Evolutionary conservation across 1,139 yeast genomes (phyloP).

Genomic region (Pichia inconspicua): DNA sequence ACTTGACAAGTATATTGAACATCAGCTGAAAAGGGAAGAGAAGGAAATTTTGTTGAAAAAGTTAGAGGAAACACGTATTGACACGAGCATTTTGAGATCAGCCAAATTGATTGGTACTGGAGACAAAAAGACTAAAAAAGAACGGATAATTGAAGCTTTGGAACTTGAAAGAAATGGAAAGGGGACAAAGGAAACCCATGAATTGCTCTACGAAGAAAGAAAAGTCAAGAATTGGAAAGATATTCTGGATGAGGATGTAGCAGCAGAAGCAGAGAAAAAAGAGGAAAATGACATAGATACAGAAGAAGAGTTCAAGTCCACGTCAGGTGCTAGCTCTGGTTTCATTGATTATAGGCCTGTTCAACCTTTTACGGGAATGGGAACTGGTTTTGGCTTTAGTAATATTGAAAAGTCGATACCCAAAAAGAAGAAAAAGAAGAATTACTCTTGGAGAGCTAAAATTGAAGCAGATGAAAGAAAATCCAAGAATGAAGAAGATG

Average conservation of each 20-base stretch:
- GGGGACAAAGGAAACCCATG: conserved; percentile 55
- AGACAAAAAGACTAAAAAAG: conserved; percentile 55
- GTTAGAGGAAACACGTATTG: conserved; percentile 63
- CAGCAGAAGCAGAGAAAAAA: conserved; percentile 12
- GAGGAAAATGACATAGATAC: conserved; percentile 19
- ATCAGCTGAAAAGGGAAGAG: conserved; percentile 85
- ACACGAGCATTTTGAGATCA: conserved; percentile 59
- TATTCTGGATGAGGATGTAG: conserved; percentile 24
- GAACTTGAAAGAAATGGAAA: conserved; percentile 68
- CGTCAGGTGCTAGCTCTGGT: conserved; percentile 33
- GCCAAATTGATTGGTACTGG: conserved; percentile 76
- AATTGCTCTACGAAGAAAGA: conserved; percentile 62
- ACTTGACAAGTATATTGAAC: conserved; percentile 72
- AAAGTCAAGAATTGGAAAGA: conserved; percentile 59
- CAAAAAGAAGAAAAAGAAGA: conserved; percentile 30
- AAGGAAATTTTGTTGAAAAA: conserved; percentile 71
- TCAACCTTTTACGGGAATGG: conserved; percentile 39
- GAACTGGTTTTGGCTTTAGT: conserved; percentile 60
- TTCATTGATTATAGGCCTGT: conserved; percentile 71
- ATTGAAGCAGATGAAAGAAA: conserved; percentile 41
- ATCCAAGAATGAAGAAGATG: conserved; percentile 34
- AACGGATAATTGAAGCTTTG: conserved; percentile 68
- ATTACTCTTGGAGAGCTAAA: conserved; percentile 52
- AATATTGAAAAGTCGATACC: conserved; percentile 39
- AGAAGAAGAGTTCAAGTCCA: conserved; percentile 20